Conservation (phyloP, 257 asterid genomes). For the Parsonsia alboflavescens region DNA sequence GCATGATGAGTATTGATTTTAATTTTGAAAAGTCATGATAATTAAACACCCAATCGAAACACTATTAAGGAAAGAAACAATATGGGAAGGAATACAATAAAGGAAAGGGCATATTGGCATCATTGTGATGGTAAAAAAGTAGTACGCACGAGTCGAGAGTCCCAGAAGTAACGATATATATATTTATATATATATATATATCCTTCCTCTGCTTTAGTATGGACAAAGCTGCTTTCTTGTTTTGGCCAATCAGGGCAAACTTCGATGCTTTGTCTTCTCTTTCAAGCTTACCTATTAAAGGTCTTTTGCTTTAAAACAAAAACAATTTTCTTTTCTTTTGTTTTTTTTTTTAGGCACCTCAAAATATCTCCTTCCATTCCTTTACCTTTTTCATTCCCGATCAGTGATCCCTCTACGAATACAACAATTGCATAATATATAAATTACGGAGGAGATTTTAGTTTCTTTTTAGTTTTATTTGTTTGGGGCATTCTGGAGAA, state of each 20-base stretch:
- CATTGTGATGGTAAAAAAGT: slow-evolving; percentile 24
- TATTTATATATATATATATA: slow-evolving; percentile 1
- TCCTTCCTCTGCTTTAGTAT: slow-evolving; percentile 22
- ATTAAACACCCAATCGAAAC: neutral
- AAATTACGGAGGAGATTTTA: too few species aligned
- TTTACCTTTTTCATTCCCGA: neutral
- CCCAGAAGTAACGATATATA: slow-evolving; percentile 10
- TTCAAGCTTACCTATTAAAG: slow-evolving; percentile 25
- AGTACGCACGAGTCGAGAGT: slow-evolving; percentile 12
- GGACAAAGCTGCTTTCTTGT: slow-evolving; percentile 22
- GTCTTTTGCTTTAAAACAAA: slow-evolving; percentile 10
- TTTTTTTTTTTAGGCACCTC: too few species aligned
- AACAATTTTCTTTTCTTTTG: too few species aligned
- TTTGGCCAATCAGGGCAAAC: slow-evolving; percentile 27
- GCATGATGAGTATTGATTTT: neutral
- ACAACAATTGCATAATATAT: too few species aligned
- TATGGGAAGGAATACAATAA: neutral
- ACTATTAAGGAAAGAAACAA: neutral
- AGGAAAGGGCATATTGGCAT: slow-evolving; percentile 29
- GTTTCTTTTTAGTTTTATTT: neutral
- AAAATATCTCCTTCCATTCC: slow-evolving; percentile 6
- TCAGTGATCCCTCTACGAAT: too few species aligned
- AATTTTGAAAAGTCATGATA: neutral
- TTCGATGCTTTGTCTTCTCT: slow-evolving; percentile 29
- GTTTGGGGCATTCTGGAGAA: neutral